These are phyloP conservation scores for Barnettozyma vustinii DNA, from an alignment of 805 yeast species.

Conservation along the genomic window DNA sequence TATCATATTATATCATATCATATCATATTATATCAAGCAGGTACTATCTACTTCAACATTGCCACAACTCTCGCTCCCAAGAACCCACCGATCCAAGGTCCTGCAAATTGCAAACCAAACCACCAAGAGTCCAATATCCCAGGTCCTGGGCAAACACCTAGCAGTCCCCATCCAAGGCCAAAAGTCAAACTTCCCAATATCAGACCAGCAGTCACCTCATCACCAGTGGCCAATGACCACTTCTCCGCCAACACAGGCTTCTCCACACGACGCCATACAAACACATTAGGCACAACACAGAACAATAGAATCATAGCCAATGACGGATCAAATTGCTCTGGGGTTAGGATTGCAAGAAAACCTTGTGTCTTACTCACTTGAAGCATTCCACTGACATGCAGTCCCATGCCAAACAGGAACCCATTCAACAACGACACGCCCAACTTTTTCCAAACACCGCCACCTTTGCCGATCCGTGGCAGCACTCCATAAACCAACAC, in stretches of 20 bases:
- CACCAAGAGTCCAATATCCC: conserved; percentile 30
- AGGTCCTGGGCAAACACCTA: conserved; percentile 52
- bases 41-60: neutral
- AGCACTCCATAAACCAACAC: conserved; percentile 4
- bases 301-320: conserved; percentile 37
- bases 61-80: neutral
- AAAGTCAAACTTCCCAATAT: conserved; percentile 39
- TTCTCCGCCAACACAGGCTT: conserved; percentile 19
- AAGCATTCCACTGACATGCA: conserved; percentile 43
- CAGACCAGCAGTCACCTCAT: conserved; percentile 26
- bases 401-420: conserved; percentile 40
- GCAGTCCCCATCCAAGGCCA: conserved; percentile 49
- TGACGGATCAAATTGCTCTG: conserved; percentile 42
- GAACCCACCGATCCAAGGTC: conserved; percentile 1
- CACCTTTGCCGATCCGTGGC: conserved; percentile 1
- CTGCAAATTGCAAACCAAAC: conserved; percentile 2
- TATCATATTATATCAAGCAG: too few relatives aligned
- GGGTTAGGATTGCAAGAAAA: conserved; percentile 34
- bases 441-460: neutral
- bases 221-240: conserved; percentile 25
- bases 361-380: conserved; percentile 40
- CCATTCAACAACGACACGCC: conserved; percentile 26
- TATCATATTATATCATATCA: too few relatives aligned
- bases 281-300: conserved; percentile 40
- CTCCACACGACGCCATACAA: conserved; percentile 29